These are phyloP conservation scores for Hyaloscypha variabilis DNA, from an alignment of 495 filamentous ascomycete species.

Conservation along the genomic window DNA sequence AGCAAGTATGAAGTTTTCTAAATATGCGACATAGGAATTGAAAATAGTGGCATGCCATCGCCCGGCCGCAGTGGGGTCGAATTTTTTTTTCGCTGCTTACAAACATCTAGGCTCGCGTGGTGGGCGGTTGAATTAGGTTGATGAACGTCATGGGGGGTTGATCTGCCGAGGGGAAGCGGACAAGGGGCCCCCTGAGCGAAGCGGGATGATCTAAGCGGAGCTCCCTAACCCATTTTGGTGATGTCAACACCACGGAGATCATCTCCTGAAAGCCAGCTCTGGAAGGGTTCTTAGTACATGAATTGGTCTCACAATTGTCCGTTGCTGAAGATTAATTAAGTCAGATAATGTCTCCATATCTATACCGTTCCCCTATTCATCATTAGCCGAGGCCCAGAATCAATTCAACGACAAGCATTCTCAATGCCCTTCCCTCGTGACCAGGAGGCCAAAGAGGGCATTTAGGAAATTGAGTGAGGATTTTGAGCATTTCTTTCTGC, in stretches of 20 bases:
- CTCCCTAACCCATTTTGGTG: not conserved
- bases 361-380: not conserved
- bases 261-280: not conserved
- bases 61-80: slow-evolving; percentile 6
- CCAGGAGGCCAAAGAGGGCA: not conserved
- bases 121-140: not conserved
- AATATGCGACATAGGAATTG: not conserved
- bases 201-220: not conserved
- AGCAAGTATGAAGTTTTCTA: not conserved
- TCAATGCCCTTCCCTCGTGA: not conserved
- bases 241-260: not conserved
- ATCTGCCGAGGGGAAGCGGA: not conserved
- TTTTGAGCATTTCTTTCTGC: not conserved
- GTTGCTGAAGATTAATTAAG: too few species aligned
- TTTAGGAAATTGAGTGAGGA: not conserved
- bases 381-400: not conserved
- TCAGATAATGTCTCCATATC: not conserved
- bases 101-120: not conserved
- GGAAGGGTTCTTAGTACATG: not conserved
- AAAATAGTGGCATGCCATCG: not conserved
- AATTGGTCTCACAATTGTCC: too few species aligned
- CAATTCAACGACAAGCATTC: not conserved
- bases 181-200: slow-evolving; percentile 1
- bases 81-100: slow-evolving; percentile 6
- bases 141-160: not conserved